Evolutionary conservation across 2,329 filamentous ascomycete species (phyloP), one percentile per base, ranked within the genome.

Genomic region (Fusarium cyanostomum): DNA sequence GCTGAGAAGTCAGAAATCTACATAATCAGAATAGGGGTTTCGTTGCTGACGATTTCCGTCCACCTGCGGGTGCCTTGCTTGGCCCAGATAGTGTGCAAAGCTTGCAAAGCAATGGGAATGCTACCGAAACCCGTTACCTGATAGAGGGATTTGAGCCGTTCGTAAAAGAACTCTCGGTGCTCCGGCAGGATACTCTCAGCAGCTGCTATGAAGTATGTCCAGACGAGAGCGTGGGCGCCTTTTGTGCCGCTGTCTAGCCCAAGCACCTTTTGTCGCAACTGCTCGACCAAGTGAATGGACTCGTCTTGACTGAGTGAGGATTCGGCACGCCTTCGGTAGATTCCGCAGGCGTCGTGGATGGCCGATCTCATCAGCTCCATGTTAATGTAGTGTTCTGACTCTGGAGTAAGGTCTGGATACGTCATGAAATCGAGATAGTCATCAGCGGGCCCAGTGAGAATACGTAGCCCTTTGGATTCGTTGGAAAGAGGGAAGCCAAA

Each of bases 141-240:
- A 38, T 77, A 74, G 3, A 79, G 52, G 0, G 67, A 57, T 2
- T 54, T 56, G 7, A 80, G 52, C 0, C 76, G 62, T 1, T 62
- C 48, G 0, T 67, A 66, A 41, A 80, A 80, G 26, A 78, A 80
- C 0, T 63, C 48, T 2, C 76, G 67, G 44, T 80, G 75, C 16
- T 71, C 70, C 0, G 73, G 72, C 1, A 74, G 63, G 0, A 67
- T 68, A 34, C 77, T 79, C 52, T 79, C 77, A 0, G 77, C 77
- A 0, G 76, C 77, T 1, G 75, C 77, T 1, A 80, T 71, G 27
- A 80, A 80, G 48, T 73, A 79, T 1, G 74, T 68, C 78, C 78
- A 80, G 0, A 79, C 77, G 1, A 80, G 72, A 1, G 76, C 73
- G 35, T 80, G 77, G 0, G 72, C 70, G 3, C 77, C 77, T 4